A percentile compares a stretch with the other conserved stretches of the same genome.
phyloP scores from a whole-genome alignment of 2,329 filamentous ascomycete genomes.

The Beauveria medogensis region DNA sequence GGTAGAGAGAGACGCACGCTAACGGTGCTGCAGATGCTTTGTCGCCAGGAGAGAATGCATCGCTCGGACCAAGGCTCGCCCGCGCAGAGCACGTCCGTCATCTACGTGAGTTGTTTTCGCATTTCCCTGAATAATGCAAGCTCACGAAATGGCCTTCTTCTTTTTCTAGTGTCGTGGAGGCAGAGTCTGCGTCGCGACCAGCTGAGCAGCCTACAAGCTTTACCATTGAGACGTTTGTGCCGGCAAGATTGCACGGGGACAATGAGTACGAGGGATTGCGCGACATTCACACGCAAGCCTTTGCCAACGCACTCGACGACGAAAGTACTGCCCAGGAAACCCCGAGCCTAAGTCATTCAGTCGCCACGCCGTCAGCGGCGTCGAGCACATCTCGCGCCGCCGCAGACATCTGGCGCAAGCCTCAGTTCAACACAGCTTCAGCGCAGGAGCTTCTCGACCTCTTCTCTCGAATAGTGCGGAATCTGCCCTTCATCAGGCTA shows the following conservation, averaged over 20 bases:
- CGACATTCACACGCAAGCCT: neutral
- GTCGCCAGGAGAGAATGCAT: conserved; percentile 12
- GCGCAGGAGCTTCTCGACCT: neutral
- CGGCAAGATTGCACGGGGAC: neutral
- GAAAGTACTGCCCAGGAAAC: neutral
- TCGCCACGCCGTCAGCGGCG: neutral
- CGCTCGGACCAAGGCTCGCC: conserved; percentile 9
- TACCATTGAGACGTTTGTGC: conserved; percentile 3
- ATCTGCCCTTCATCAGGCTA: neutral
- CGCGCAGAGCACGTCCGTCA: conserved; percentile 1
- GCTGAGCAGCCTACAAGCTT: neutral
- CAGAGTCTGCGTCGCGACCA: neutral
- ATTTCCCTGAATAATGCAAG: too few species aligned
- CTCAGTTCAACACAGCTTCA: conserved; percentile 5
- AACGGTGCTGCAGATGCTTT: conserved; percentile 5
- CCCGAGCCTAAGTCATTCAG: neutral
- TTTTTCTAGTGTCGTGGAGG: neutral
- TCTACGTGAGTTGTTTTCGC: neutral
- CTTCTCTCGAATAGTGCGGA: neutral
- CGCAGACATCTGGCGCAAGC: conserved; percentile 11
- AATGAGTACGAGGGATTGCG: conserved; percentile 3
- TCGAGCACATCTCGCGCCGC: conserved; percentile 4
- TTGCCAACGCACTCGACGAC: neutral
- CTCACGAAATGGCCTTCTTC: too few species aligned
- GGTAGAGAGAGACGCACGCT: neutral